Conservation (phyloP, 116 monocot genomes). For the Zostera marina region DNA sequence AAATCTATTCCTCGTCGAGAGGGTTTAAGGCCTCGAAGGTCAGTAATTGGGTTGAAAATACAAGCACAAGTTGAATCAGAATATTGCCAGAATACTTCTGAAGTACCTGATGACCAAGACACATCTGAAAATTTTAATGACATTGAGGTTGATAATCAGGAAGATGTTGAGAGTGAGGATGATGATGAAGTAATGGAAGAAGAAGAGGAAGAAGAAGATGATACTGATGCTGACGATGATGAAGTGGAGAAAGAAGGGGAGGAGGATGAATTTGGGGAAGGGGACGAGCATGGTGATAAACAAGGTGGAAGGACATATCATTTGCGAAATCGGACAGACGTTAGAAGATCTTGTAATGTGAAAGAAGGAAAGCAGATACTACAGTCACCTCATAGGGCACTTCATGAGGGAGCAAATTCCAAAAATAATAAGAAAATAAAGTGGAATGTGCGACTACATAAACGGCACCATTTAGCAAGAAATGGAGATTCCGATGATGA, state of each 20-base stretch:
- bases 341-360: constrained; percentile 56
- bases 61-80: constrained; percentile 55
- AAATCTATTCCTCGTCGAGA: constrained; percentile 60
- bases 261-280: constrained; percentile 49
- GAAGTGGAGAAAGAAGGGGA: constrained; percentile 19
- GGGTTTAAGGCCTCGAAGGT: constrained; percentile 75
- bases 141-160: constrained; percentile 41
- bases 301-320: constrained; percentile 91
- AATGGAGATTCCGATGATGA: constrained; percentile 85
- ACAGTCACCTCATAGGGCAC: constrained; percentile 54
- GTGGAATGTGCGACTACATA: constrained; percentile 60
- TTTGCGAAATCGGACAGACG: constrained; percentile 70
- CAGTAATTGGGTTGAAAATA: constrained; percentile 19
- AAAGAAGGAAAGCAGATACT: constrained; percentile 81
- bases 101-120: constrained; percentile 43
- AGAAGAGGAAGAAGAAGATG: too few relatives aligned
- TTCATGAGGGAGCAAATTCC: constrained; percentile 65
- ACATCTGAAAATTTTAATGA: constrained; percentile 75
- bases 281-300: constrained; percentile 72
- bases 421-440: constrained; percentile 55
- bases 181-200: too few relatives aligned
- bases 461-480: constrained; percentile 50
- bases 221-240: too few relatives aligned
- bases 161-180: constrained; percentile 17
- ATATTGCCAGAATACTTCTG: constrained; percentile 65